phyloP scores from a whole-genome alignment of 768 basidiomycete species.

The Termitomyces sp. region DNA sequence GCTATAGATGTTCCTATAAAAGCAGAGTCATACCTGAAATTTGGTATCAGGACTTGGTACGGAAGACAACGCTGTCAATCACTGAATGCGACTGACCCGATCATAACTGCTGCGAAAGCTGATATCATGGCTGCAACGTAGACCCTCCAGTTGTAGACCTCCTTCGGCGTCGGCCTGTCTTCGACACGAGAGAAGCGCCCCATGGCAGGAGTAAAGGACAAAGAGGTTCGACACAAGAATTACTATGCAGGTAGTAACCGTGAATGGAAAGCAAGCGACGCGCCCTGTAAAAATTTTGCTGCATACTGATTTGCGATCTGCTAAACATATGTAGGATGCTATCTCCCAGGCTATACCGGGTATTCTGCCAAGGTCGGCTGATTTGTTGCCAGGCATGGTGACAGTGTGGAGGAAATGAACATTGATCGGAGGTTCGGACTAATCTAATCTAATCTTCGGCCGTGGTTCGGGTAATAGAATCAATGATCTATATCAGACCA shows the following conservation, averaged over 20 bases:
- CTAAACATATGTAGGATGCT: not conserved
- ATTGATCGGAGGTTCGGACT: not conserved
- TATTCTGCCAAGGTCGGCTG: not conserved
- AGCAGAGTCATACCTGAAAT: constrained; percentile 34
- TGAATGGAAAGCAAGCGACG: not conserved
- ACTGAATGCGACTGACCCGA: constrained; percentile 22
- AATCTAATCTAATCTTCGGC: too few species aligned
- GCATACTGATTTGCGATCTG: not conserved
- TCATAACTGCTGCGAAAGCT: constrained; percentile 37
- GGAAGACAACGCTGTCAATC: not conserved
- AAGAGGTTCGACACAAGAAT: not conserved
- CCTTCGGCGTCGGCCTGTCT: constrained; percentile 21
- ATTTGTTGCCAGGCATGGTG: not conserved
- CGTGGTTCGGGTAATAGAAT: too few species aligned
- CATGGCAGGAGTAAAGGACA: constrained; percentile 9
- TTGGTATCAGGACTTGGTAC: not conserved
- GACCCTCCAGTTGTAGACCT: constrained; percentile 39
- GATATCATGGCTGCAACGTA: constrained; percentile 31
- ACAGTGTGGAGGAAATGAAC: not conserved
- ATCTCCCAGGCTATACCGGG: too few species aligned
- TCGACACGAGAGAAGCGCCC: constrained; percentile 19
- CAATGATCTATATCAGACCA: too few species aligned
- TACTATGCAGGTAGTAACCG: not conserved
- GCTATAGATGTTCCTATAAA: constrained; percentile 46
- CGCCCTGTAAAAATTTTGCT: not conserved